Conservation (phyloP, 75 land plant species). For the Cunninghamia lanceolata region DNA sequence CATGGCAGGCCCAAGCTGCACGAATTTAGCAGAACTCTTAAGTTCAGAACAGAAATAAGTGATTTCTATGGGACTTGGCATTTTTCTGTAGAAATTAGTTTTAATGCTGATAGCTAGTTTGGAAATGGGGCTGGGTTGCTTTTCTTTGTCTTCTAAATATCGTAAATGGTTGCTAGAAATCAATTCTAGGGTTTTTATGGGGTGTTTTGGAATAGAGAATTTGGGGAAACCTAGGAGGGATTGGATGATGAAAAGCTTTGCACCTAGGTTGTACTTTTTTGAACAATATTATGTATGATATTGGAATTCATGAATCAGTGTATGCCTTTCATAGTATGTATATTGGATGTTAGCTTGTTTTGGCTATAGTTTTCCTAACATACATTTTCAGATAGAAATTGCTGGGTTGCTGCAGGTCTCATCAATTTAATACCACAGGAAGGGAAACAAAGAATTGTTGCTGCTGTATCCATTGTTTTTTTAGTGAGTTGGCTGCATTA, state of each 20-base stretch:
- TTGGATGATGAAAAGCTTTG: background rate
- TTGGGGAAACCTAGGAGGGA: background rate
- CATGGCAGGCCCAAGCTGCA: too few relatives aligned
- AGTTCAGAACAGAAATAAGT: too few relatives aligned
- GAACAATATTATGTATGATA: background rate
- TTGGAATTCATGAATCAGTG: background rate
- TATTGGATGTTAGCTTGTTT: too few relatives aligned
- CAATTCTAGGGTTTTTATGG: too few relatives aligned
- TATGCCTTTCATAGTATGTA: background rate
- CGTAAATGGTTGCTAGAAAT: too few relatives aligned
- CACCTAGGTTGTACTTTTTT: background rate
- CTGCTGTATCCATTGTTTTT: background rate
- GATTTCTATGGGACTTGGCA: too few relatives aligned
- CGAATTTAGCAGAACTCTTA: too few relatives aligned
- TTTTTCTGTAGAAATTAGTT: too few relatives aligned
- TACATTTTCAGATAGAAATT: background rate
- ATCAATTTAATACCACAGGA: background rate
- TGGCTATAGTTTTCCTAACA: background rate
- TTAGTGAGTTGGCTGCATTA: background rate
- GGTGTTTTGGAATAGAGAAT: background rate
- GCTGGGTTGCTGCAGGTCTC: background rate
- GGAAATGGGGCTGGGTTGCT: too few relatives aligned
- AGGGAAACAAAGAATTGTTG: background rate
- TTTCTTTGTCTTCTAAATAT: too few relatives aligned
- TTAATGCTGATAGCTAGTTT: too few relatives aligned